Base-by-base conservation (phyloP, 345 rosid species). In the Gossypium mustelinum region DNA sequence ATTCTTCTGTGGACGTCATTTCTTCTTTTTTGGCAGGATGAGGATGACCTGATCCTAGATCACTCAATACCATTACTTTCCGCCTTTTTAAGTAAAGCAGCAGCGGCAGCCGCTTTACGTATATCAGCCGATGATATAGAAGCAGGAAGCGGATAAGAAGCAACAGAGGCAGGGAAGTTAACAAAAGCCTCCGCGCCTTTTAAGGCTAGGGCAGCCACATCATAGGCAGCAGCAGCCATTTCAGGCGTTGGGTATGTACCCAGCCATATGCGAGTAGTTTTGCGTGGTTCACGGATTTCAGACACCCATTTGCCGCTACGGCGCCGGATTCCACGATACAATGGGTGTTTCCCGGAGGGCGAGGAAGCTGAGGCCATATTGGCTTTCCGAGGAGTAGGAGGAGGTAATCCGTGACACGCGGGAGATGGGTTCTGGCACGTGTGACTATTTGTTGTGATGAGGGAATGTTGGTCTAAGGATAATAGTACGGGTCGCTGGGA, bases 251-350 rank as follows among this genome's bases (percentile, higher is more conserved):
- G 83, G 70, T 85, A 94, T 6, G 98, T 94, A 14, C 97, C 98
- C 0, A 94, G 97, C 98, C 98, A 94, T 73, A 94, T 92, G 7
- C 98, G 85, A 2, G 90, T 87, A 9, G 89, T 90, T 76, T 94
- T 94, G 59, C 88, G 88, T 0, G 98, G 98, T 68, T 94, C 97
- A 63, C 98, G 91, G 79, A 94, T 87, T 81, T 94, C 98, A 0
- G 94, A 90, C 44, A 94, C 97, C 98, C 97, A 94, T 81, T 94
- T 94, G 1, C 85, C 88, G 22, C 96, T 80, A 62, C 98, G 88
- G 77, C 87, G 78, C 43, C 98, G 82, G 80, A 89, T 94, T 39
- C 97, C 98, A 0, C 87, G 83, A 72, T 82, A 90, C 48, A 58
- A 25, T 10, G 89, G 83, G 76, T 90, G 94, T 50, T 71, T 87